Conservation (phyloP, 768 basidiomycete genomes). For the Porpolomopsis calyptriformis region DNA sequence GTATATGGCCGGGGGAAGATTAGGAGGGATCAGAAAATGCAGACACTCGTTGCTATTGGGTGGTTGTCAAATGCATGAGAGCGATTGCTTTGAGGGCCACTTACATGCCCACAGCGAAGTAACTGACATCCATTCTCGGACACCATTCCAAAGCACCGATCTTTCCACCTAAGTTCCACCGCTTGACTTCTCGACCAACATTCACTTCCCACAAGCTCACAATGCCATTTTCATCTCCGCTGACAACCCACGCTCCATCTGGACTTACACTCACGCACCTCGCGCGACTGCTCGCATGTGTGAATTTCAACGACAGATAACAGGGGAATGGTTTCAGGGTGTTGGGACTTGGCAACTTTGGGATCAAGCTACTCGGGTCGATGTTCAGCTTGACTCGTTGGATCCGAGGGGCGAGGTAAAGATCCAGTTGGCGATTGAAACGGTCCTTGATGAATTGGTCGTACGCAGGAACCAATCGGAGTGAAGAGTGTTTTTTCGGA, state of each 20-base stretch:
- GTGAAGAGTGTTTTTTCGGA: slow-evolving; percentile 71
- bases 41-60: slow-evolving; percentile 62
- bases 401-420: slow-evolving; percentile 92
- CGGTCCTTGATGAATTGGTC: slow-evolving; percentile 86
- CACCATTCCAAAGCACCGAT: slow-evolving; percentile 90
- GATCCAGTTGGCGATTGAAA: slow-evolving; percentile 86
- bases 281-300: slow-evolving; percentile 56
- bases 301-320: slow-evolving; percentile 62
- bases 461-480: slow-evolving; percentile 89
- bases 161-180: slow-evolving; percentile 73
- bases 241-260: slow-evolving; percentile 83
- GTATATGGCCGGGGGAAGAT: slow-evolving; percentile 49
- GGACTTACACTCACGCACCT: slow-evolving; percentile 75
- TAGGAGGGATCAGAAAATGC: slow-evolving; percentile 72
- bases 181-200: slow-evolving; percentile 79
- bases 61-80: background rate
- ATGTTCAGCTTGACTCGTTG: slow-evolving; percentile 82
- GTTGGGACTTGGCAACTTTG: slow-evolving; percentile 86
- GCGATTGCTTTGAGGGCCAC: slow-evolving; percentile 22
- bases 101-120: slow-evolving; percentile 72
- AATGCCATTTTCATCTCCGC: slow-evolving; percentile 81
- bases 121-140: slow-evolving; percentile 70
- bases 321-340: slow-evolving; percentile 92
- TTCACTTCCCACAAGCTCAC: slow-evolving; percentile 88
- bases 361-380: slow-evolving; percentile 83